Evolutionary conservation across 805 yeast genomes (phyloP).

Genomic region (Trichomonascus vanleenenianus): DNA sequence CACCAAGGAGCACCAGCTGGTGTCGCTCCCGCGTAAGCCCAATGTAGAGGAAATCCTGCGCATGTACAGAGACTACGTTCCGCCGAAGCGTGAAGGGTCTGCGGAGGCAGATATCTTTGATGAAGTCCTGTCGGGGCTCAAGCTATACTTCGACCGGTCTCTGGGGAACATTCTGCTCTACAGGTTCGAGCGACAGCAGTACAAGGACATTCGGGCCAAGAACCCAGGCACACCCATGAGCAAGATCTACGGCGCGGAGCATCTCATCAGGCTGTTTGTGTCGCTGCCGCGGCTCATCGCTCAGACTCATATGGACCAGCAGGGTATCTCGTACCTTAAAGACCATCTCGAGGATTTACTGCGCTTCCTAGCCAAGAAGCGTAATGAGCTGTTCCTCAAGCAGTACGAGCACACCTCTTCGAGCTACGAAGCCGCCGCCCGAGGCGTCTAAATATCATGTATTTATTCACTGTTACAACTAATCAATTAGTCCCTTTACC

Average conservation of each 20-base stretch:
- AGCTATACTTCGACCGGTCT: conserved; percentile 64
- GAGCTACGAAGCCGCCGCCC: conserved; percentile 33
- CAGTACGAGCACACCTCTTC: conserved; percentile 48
- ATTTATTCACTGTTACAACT: not conserved
- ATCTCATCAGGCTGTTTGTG: conserved; percentile 67
- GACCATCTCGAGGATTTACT: conserved; percentile 48
- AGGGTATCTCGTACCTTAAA: conserved; percentile 49
- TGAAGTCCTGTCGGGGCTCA: conserved; percentile 67
- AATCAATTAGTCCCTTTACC: too few relatives aligned
- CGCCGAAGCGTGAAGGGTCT: conserved; percentile 18
- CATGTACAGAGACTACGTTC: conserved; percentile 36
- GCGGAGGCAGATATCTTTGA: conserved; percentile 44
- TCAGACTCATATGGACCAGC: conserved; percentile 74
- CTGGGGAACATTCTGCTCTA: conserved; percentile 64
- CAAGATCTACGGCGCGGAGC: conserved; percentile 71
- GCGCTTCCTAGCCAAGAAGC: conserved; percentile 41
- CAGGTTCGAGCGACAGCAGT: conserved; percentile 72
- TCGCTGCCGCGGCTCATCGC: conserved; percentile 78
- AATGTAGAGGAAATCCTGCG: conserved; percentile 48
- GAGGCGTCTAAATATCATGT: conserved; percentile 16
- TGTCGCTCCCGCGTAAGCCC: conserved; percentile 52
- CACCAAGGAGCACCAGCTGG: conserved; percentile 69
- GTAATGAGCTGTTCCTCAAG: conserved; percentile 30
- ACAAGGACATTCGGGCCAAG: conserved; percentile 39
- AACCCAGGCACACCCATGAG: conserved; percentile 32